Conservation (phyloP, 805 yeast species). For the Candida caryicola region DNA sequence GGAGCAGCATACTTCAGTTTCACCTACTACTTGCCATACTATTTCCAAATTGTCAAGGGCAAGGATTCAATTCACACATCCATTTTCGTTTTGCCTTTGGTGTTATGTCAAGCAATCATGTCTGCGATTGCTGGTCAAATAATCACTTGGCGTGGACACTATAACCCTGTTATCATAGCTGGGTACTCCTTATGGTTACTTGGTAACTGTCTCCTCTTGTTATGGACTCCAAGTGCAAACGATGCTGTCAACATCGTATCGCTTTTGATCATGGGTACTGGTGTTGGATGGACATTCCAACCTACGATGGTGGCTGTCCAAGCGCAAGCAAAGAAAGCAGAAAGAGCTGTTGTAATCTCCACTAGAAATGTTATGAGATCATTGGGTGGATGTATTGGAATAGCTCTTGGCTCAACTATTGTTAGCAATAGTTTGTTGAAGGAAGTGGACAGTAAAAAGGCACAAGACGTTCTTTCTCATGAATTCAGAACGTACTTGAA, state of each 20-base stretch:
- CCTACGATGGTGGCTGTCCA: slow-evolving; percentile 56
- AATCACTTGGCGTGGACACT: slow-evolving; percentile 44
- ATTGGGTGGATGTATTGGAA: slow-evolving; percentile 61
- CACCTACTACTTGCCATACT: slow-evolving; percentile 48
- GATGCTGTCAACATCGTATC: slow-evolving; percentile 34
- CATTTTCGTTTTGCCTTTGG: slow-evolving; percentile 42
- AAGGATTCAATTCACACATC: slow-evolving; percentile 39
- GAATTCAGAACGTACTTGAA: slow-evolving; percentile 12
- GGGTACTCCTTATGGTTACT: slow-evolving; percentile 45
- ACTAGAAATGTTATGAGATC: slow-evolving; percentile 56
- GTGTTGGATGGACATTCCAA: slow-evolving; percentile 52
- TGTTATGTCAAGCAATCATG: slow-evolving; percentile 38
- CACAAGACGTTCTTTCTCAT: slow-evolving; percentile 12
- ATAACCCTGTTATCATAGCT: slow-evolving; percentile 35
- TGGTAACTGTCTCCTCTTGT: slow-evolving; percentile 39
- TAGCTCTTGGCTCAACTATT: slow-evolving; percentile 45
- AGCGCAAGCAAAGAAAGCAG: slow-evolving; percentile 49
- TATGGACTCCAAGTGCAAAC: slow-evolving; percentile 26
- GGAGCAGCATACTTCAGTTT: slow-evolving; percentile 49
- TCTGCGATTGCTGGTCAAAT: slow-evolving; percentile 46
- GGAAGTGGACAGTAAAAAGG: slow-evolving; percentile 12
- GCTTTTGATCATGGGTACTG: slow-evolving; percentile 29
- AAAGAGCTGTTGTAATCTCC: slow-evolving; percentile 58
- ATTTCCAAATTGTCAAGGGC: slow-evolving; percentile 46
- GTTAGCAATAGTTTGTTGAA: slow-evolving; percentile 33